Evolutionary conservation across 179 eudicot genomes (phyloP).

Genomic region (Silene vulgaris): DNA sequence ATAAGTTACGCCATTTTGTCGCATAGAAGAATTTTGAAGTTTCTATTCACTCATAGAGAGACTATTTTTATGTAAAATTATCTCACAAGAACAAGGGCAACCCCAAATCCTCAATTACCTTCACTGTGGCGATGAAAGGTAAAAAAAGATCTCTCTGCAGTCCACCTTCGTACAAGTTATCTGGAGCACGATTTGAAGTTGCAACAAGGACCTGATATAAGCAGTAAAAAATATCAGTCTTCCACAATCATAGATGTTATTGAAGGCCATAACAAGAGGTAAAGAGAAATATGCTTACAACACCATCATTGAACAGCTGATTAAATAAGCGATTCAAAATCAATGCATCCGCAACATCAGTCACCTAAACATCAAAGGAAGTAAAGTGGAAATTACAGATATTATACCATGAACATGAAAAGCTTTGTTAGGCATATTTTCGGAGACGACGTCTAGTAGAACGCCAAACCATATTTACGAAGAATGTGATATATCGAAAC

Average conservation of each 20-base stretch:
- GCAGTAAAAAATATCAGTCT: conserved; percentile 10
- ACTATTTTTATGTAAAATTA: neutral
- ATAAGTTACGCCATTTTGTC: neutral
- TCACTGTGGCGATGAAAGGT: conserved; percentile 80
- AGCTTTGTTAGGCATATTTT: neutral
- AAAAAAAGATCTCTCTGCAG: conserved; percentile 90
- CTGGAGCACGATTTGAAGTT: conserved; percentile 96
- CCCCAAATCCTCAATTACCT: conserved; percentile 39
- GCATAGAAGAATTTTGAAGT: neutral
- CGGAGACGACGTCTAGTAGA: neutral
- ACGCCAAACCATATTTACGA: neutral
- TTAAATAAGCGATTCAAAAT: conserved; percentile 81
- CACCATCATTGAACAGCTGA: conserved; percentile 74
- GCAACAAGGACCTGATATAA: conserved; percentile 71
- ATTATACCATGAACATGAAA: neutral
- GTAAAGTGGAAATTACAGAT: neutral
- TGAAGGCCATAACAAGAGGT: conserved; percentile 13
- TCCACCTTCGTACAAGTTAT: conserved; percentile 90
- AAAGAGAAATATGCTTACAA: conserved; percentile 41
- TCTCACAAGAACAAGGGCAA: neutral
- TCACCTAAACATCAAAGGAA: conserved; percentile 43
- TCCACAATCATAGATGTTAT: neutral
- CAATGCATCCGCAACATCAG: conserved; percentile 94
- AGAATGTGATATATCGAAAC: too few species aligned
- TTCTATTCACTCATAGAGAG: neutral